Conservation (phyloP, 768 basidiomycete species). For the Boletus rufocinnamomeus region DNA sequence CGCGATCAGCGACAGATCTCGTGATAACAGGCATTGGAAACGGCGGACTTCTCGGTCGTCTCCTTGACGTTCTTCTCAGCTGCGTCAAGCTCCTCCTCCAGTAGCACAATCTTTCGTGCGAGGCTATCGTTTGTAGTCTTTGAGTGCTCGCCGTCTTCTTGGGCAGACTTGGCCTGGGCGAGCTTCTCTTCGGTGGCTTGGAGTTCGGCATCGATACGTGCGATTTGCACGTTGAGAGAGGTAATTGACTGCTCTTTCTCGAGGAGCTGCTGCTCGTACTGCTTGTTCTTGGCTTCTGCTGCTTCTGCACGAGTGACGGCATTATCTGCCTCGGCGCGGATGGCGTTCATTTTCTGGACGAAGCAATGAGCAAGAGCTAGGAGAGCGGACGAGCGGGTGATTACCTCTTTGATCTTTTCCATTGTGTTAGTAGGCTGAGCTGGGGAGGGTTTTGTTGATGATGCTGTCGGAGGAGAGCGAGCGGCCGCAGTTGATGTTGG, state of each 20-base stretch:
- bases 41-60: constrained; percentile 89
- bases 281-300: constrained; percentile 84
- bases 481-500: constrained; percentile 12
- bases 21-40: constrained; percentile 8
- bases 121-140: constrained; percentile 75
- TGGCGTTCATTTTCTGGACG: constrained; percentile 66
- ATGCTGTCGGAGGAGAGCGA: constrained; percentile 11
- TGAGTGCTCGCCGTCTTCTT: constrained; percentile 67
- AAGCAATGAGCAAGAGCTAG: background rate
- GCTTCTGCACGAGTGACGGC: constrained; percentile 82
- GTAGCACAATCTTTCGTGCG: constrained; percentile 78
- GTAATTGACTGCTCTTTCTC: constrained; percentile 83
- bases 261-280: constrained; percentile 68
- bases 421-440: constrained; percentile 31
- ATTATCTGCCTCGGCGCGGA: constrained; percentile 84
- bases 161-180: constrained; percentile 59
- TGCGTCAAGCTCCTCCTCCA: constrained; percentile 94
- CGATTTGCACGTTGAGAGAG: constrained; percentile 74
- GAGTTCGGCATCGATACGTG: constrained; percentile 63
- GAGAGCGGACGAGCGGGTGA: fast-evolving
- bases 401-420: constrained; percentile 53
- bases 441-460: constrained; percentile 3
- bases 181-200: constrained; percentile 73
- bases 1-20: constrained; percentile 23
- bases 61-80: constrained; percentile 98